Conservation (phyloP, 352 stramenopile genomes). For the Phytophthora podocarpi region DNA sequence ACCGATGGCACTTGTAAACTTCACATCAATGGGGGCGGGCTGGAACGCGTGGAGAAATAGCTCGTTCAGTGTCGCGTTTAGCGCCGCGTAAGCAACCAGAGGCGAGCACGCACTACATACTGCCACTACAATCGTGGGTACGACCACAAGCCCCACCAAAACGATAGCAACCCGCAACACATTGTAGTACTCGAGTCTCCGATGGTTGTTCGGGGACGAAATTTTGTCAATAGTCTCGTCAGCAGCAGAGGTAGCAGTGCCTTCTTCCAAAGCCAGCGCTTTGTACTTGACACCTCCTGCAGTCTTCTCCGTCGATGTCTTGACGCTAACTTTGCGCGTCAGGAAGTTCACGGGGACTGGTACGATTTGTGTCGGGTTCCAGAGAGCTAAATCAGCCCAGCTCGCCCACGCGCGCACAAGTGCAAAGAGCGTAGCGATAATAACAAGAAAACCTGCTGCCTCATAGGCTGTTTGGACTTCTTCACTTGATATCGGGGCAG, state of each 20-base stretch:
- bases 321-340: too few relatives aligned
- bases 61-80: slow-evolving; percentile 5
- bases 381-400: slow-evolving; percentile 3
- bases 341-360: too few relatives aligned
- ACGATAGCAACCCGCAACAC: neutral
- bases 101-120: neutral
- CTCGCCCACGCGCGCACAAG: neutral
- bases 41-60: slow-evolving; percentile 8
- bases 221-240: too few relatives aligned
- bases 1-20: neutral
- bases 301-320: too few relatives aligned
- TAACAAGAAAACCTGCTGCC: slow-evolving; percentile 4
- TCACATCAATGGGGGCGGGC: neutral
- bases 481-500: slow-evolving; percentile 28
- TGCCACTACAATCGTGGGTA: neutral
- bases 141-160: neutral
- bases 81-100: neutral
- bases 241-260: too few relatives aligned
- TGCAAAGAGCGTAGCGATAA: slow-evolving; percentile 8
- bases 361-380: slow-evolving; percentile 15
- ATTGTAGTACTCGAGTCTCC: too few relatives aligned
- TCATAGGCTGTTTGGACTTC: slow-evolving; percentile 33
- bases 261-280: slow-evolving; percentile 1
- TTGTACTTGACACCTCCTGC: neutral
- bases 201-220: too few relatives aligned